phyloP scores from a whole-genome alignment of 2,329 filamentous ascomycete genomes.

The Trichoderma cornu-damae region DNA sequence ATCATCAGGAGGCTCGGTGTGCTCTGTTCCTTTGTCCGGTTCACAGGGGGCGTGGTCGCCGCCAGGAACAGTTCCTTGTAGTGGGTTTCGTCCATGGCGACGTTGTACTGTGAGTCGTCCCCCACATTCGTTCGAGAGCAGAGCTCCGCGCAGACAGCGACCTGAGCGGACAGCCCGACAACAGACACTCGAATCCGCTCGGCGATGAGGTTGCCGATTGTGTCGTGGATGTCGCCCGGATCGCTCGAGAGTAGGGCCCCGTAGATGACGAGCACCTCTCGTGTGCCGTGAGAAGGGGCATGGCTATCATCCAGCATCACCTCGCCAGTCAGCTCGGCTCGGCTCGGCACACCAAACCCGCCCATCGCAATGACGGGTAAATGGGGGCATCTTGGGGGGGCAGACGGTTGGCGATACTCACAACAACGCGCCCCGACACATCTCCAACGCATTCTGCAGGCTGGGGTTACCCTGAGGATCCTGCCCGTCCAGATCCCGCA shows the following conservation, averaged over 20 bases:
- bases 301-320: constrained; percentile 56
- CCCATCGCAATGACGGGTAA: background rate
- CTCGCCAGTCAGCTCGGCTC: too few species aligned
- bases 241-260: constrained; percentile 87
- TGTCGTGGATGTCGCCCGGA: constrained; percentile 91
- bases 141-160: constrained; percentile 87
- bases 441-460: constrained; percentile 91
- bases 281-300: constrained; percentile 85
- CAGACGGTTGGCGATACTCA: constrained; percentile 35
- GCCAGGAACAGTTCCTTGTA: constrained; percentile 85
- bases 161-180: constrained; percentile 83
- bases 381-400: background rate
- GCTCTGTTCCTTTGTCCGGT: constrained; percentile 57
- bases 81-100: constrained; percentile 72
- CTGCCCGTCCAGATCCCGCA: constrained; percentile 60
- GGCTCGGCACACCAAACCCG: constrained; percentile 6
- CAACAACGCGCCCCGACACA: constrained; percentile 89
- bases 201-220: constrained; percentile 68
- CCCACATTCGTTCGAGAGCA: constrained; percentile 82
- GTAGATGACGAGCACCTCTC: constrained; percentile 88
- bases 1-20: constrained; percentile 79
- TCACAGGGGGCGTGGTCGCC: constrained; percentile 82
- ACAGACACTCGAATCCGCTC: constrained; percentile 85
- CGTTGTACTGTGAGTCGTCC: constrained; percentile 68
- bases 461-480: constrained; percentile 72